Evolutionary conservation across 1,284 basidiomycete genomes (phyloP), one percentile per base, ranked within the genome.

Genomic region (Cryptococcus sp.): DNA sequence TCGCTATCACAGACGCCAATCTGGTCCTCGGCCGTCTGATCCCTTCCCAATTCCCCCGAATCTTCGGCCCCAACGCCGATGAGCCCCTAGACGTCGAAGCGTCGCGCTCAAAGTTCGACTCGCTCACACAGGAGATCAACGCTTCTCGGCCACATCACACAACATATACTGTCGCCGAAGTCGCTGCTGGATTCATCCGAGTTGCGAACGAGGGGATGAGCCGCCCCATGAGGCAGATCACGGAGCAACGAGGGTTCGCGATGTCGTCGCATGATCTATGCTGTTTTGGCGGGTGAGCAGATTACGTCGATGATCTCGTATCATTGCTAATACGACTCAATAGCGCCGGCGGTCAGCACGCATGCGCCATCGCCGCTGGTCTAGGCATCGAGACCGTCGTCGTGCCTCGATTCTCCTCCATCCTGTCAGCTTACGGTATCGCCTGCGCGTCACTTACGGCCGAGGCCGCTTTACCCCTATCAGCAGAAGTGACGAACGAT

Each of bases 11-110:
- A 16, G 78, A 80, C 54, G 78, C 77, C 11, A 80, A 80, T 55
- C 62, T 79, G 13, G 52, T 78, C 25, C 76, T 80, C n/a, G 78
- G 78, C 2, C 65, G 78, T 8, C 61, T 80, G 5, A 57, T 75
- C 15, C 74, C 73, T 11, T 60, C 56, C 25, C 88, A 87, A 58
- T 92, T 92, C 65, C 48, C 64, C 15, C 59, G 55, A 42, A 82
- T 82, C 62, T 83, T 82, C 57, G 81, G 82, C 13, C 72, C 77
- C n/a, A 77, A 79, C 22, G 81, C 82, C 61, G 68, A 82, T 61
- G 63, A 80, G 58, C 78, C 78, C 3, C 66, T 82, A 20, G 81
- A 82, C 53, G 55, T 68, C 6, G 72, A 72, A 16, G 73, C 69
- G 0, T 75, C 73, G 6, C 60, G 57, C 6, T 41, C 57, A 6